Percentiles rank a stretch among this genome's conserved stretches.
Conservation (phyloP, 2,329 filamentous ascomycete genomes). For the Pseudogymnoascus sp. region DNA sequence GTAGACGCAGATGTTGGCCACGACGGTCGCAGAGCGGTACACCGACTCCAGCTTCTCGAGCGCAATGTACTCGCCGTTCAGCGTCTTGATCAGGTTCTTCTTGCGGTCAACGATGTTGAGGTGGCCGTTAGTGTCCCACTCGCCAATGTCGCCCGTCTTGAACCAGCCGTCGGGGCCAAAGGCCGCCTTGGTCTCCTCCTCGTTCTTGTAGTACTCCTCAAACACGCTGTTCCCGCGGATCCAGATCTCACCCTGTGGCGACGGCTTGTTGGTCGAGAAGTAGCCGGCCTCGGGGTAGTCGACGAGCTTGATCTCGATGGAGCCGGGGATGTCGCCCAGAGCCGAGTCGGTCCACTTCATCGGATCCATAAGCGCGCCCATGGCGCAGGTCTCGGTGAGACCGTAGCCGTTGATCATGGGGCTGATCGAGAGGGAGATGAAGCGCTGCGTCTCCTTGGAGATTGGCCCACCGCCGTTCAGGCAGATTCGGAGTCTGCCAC, state of each 20-base stretch:
- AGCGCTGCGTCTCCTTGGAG: constrained; percentile 73
- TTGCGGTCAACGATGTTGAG: constrained; percentile 75
- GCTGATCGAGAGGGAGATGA: constrained; percentile 80
- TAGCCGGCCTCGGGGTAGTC: constrained; percentile 82
- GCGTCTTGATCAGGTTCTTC: constrained; percentile 90
- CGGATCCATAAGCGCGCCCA: constrained; percentile 69
- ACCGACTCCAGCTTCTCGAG: constrained; percentile 90
- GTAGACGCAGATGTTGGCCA: constrained; percentile 80
- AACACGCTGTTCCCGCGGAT: constrained; percentile 70
- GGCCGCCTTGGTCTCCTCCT: constrained; percentile 69
- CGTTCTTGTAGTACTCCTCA: constrained; percentile 71
- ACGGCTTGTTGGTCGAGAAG: constrained; percentile 47
- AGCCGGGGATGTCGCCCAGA: constrained; percentile 67
- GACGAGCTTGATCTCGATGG: constrained; percentile 80
- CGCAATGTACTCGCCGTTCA: constrained; percentile 92
- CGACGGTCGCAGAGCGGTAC: constrained; percentile 67
- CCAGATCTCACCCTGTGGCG: constrained; percentile 81
- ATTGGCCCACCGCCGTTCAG: constrained; percentile 91
- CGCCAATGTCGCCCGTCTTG: constrained; percentile 78
- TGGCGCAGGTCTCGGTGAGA: constrained; percentile 82
- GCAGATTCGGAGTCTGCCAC: constrained; percentile 75
- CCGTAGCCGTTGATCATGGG: constrained; percentile 93
- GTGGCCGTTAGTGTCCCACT: constrained; percentile 64
- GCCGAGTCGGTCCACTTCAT: constrained; percentile 68
- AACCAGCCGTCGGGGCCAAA: constrained; percentile 74